Conservation (phyloP, 768 basidiomycete genomes). For the Tricholoma flavovirens region DNA sequence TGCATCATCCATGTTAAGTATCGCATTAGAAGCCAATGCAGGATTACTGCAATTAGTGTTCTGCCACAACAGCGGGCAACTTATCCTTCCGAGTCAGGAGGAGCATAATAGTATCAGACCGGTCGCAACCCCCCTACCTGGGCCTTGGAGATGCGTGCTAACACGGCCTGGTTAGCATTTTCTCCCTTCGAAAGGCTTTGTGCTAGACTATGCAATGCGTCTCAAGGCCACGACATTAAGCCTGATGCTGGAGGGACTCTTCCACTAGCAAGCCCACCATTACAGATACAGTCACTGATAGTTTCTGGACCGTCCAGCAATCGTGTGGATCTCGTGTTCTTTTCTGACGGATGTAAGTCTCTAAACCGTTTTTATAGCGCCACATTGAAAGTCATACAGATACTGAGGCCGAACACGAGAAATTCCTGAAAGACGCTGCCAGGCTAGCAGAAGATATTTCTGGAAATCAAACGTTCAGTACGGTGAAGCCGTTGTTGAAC, state of each 20-base stretch:
- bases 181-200: background rate
- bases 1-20: too few relatives aligned
- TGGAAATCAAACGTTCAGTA: slow-evolving; percentile 68
- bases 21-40: too few relatives aligned
- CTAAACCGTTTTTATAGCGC: background rate
- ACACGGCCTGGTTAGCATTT: background rate
- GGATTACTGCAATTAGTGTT: background rate
- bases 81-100: background rate
- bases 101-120: background rate
- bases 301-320: slow-evolving; percentile 59
- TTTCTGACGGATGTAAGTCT: slow-evolving; percentile 69
- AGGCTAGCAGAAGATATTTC: slow-evolving; percentile 67
- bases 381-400: slow-evolving; percentile 35
- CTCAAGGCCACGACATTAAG: background rate
- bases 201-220: background rate
- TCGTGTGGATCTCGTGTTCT: slow-evolving; percentile 71
- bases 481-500: slow-evolving; percentile 70
- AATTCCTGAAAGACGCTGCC: slow-evolving; percentile 61
- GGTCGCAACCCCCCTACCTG: background rate
- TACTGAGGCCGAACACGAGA: slow-evolving; percentile 45
- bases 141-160: too few relatives aligned
- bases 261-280: slow-evolving; percentile 31
- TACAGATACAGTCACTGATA: slow-evolving; percentile 53
- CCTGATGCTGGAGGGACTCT: background rate
- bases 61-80: background rate